phyloP scores from a whole-genome alignment of 352 stramenopile species.

The Aphanomyces stellatus region DNA sequence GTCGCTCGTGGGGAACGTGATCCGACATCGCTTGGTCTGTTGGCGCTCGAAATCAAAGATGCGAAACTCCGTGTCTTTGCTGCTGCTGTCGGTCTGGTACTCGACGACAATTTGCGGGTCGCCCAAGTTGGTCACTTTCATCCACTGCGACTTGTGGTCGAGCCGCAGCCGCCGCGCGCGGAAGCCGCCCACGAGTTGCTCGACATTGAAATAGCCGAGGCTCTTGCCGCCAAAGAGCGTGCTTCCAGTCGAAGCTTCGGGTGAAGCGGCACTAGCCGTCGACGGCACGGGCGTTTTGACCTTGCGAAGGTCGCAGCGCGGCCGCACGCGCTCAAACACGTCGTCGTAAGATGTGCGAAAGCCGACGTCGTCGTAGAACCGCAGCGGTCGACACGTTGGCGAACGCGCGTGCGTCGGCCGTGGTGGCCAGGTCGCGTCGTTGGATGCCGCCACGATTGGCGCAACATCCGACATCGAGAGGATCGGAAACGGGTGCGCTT shows the following conservation, averaged over 20 bases:
- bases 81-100: background rate
- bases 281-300: conserved; percentile 11
- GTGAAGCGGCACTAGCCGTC: background rate
- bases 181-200: conserved; percentile 37
- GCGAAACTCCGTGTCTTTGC: conserved; percentile 7
- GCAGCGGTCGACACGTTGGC: background rate
- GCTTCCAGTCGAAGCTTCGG: background rate
- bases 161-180: background rate
- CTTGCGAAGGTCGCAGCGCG: background rate
- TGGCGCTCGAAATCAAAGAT: conserved; percentile 3
- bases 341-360: conserved; percentile 25
- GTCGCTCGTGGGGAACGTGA: background rate
- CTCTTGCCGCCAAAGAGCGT: conserved; percentile 41
- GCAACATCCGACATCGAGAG: conserved; percentile 20
- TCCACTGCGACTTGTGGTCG: background rate
- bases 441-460: background rate
- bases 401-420: background rate
- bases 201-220: conserved; percentile 56
- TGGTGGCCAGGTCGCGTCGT: background rate
- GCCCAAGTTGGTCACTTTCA: conserved; percentile 19
- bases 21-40: background rate
- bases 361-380: conserved; percentile 31
- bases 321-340: background rate
- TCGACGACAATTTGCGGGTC: conserved; percentile 19
- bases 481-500: conserved; percentile 92